Evolutionary conservation across 2,329 filamentous ascomycete genomes (phyloP).

Genomic region (Botrytis elliptica): DNA sequence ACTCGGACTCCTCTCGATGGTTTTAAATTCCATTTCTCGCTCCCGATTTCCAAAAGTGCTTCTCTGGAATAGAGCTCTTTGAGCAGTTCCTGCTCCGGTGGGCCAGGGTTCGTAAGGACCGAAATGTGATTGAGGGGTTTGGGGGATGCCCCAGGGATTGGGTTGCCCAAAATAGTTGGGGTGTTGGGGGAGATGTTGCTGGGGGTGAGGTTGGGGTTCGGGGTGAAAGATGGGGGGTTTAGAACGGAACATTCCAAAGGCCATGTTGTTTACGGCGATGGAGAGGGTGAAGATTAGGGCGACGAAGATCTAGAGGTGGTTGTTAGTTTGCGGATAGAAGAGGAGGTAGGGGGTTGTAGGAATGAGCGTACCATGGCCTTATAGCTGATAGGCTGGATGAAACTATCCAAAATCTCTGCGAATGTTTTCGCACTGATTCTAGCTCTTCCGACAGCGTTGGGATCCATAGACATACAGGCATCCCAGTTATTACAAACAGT

Average conservation of each 20-base stretch:
- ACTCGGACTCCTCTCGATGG: constrained; percentile 32
- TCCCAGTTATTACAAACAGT: constrained; percentile 77
- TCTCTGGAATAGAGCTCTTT: neutral
- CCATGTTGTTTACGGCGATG: constrained; percentile 52
- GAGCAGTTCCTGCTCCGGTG: constrained; percentile 11
- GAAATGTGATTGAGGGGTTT: constrained; percentile 19
- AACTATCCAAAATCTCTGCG: constrained; percentile 89
- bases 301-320: constrained; percentile 48
- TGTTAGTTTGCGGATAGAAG: neutral
- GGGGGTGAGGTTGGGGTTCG: constrained; percentile 34
- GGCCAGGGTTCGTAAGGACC: constrained; percentile 27
- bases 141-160: constrained; percentile 30
- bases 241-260: constrained; percentile 41
- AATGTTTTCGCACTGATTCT: constrained; percentile 83
- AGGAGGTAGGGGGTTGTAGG: neutral
- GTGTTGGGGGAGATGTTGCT: constrained; percentile 31
- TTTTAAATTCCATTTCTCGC: neutral
- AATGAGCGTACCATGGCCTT: constrained; percentile 65
- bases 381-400: constrained; percentile 85
- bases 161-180: constrained; percentile 10
- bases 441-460: constrained; percentile 72
- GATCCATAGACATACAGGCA: constrained; percentile 82
- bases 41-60: constrained; percentile 2
- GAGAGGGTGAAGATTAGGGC: constrained; percentile 49
- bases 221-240: constrained; percentile 25